phyloP scores from a whole-genome alignment of 805 yeast genomes.

The Isabelozyma pseudorhagii region DNA sequence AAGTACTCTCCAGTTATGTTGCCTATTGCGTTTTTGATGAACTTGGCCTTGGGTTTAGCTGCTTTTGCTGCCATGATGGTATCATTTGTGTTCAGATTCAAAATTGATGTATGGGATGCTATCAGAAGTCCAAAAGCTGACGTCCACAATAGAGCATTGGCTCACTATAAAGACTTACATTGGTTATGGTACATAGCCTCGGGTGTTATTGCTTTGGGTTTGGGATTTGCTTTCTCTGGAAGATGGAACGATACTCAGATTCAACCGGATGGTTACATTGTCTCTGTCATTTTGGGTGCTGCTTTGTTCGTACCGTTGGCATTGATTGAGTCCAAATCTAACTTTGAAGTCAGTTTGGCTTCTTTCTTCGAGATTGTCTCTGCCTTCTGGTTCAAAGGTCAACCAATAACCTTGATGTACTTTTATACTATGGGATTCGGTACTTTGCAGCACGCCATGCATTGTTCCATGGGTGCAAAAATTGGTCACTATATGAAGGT shows the following conservation, averaged over 20 bases:
- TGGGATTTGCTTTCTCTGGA: slow-evolving; percentile 8
- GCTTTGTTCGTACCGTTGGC: slow-evolving; percentile 7
- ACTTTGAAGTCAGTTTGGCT: slow-evolving; percentile 2
- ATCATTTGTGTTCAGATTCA: slow-evolving; percentile 5
- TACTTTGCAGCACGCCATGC: slow-evolving; percentile 9
- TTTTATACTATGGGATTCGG: slow-evolving; percentile 8
- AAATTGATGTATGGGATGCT: slow-evolving; percentile 5
- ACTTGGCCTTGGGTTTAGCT: slow-evolving; percentile 8
- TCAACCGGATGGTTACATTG: slow-evolving; percentile 8
- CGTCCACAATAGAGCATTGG: slow-evolving; percentile 5
- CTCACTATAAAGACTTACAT: slow-evolving; percentile 4
- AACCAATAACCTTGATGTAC: slow-evolving; percentile 8
- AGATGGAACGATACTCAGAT: slow-evolving; percentile 5
- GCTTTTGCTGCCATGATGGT: slow-evolving; percentile 9
- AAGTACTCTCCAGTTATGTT: slow-evolving; percentile 13
- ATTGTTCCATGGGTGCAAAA: slow-evolving; percentile 8
- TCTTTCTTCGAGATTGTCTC: slow-evolving; percentile 8
- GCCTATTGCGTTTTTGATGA: slow-evolving; percentile 10
- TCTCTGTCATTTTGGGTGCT: slow-evolving; percentile 5
- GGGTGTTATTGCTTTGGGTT: slow-evolving; percentile 4
- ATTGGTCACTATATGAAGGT: slow-evolving; percentile 11
- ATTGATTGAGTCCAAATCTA: slow-evolving; percentile 7
- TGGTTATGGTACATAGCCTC: slow-evolving; percentile 4
- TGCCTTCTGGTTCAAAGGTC: slow-evolving; percentile 10
- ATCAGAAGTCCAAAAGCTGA: slow-evolving; percentile 2